Percentiles rank a stretch among this genome's conserved stretches.
These are phyloP conservation scores for Fusarium pseudograminearum DNA, from an alignment of 2,329 filamentous ascomycete genomes.

Conservation along the genomic window DNA sequence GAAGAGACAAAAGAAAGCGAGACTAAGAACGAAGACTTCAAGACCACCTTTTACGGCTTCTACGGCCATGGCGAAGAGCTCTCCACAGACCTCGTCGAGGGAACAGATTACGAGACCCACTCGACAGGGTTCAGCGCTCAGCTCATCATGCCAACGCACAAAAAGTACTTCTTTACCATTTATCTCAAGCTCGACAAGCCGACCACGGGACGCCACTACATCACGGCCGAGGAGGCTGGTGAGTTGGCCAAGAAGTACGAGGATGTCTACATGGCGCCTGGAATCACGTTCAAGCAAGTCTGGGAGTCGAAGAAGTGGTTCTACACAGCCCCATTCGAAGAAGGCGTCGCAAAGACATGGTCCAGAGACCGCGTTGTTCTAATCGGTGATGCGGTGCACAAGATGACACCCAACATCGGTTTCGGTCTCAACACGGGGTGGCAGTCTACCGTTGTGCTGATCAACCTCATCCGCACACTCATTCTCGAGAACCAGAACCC, in stretches of 20 bases:
- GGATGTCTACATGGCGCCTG: background rate
- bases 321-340: conserved; percentile 22
- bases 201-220: background rate
- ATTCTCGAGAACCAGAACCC: conserved; percentile 1
- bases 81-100: background rate
- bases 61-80: conserved; percentile 17
- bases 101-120: conserved; percentile 26
- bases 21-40: conserved; percentile 1
- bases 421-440: conserved; percentile 39
- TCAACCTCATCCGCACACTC: conserved; percentile 23
- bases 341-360: conserved; percentile 33
- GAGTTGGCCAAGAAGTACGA: conserved; percentile 14
- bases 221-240: conserved; percentile 12
- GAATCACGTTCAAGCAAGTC: conserved; percentile 15
- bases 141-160: conserved; percentile 24
- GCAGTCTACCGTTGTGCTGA: conserved; percentile 27
- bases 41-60: conserved; percentile 28
- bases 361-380: conserved; percentile 35
- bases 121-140: conserved; percentile 18
- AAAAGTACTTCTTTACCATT: conserved; percentile 26
- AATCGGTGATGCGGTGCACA: conserved; percentile 33
- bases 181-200: conserved; percentile 24
- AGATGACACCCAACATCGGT: conserved; percentile 38
- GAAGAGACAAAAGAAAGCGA: background rate
- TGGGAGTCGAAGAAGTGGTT: conserved; percentile 24